Evolutionary conservation across 2,329 filamentous ascomycete genomes (phyloP).

Genomic region (Alternaria ventricosa): DNA sequence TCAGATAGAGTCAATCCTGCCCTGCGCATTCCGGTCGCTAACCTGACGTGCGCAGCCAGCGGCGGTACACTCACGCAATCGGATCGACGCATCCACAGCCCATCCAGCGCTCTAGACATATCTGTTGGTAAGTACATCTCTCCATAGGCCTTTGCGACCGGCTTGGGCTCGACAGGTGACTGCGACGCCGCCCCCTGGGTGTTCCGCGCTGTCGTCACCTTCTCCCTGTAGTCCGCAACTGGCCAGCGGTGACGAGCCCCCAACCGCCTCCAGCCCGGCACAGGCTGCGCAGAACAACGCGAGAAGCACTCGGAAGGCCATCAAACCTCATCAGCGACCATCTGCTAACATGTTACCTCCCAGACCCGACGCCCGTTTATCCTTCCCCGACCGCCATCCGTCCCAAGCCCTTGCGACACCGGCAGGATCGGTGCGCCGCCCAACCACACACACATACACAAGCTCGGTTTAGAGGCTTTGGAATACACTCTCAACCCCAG

Average conservation of each 20-base stretch:
- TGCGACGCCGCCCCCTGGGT: conserved; percentile 25
- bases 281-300: conserved; percentile 22
- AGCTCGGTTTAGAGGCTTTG: conserved; percentile 27
- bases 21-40: conserved; percentile 36
- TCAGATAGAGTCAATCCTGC: conserved; percentile 17
- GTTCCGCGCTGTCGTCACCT: conserved; percentile 32
- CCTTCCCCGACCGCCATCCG: conserved; percentile 41
- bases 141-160: conserved; percentile 42
- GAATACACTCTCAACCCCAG: conserved; percentile 9
- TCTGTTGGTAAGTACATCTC: conserved; percentile 44
- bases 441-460: conserved; percentile 28
- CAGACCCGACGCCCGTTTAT: conserved; percentile 32
- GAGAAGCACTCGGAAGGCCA: conserved; percentile 24
- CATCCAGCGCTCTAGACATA: conserved; percentile 30
- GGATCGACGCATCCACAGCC: conserved; percentile 38
- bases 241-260: conserved; percentile 40
- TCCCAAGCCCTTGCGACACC: conserved; percentile 49
- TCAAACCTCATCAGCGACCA: conserved; percentile 24
- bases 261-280: conserved; percentile 28
- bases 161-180: conserved; percentile 12
- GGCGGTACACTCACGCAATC: conserved; percentile 44
- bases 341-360: conserved; percentile 28
- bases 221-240: conserved; percentile 39
- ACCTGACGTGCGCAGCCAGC: conserved; percentile 42
- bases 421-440: conserved; percentile 45